Conservation (phyloP, 306 rosid genomes). For the Pueraria montana region DNA sequence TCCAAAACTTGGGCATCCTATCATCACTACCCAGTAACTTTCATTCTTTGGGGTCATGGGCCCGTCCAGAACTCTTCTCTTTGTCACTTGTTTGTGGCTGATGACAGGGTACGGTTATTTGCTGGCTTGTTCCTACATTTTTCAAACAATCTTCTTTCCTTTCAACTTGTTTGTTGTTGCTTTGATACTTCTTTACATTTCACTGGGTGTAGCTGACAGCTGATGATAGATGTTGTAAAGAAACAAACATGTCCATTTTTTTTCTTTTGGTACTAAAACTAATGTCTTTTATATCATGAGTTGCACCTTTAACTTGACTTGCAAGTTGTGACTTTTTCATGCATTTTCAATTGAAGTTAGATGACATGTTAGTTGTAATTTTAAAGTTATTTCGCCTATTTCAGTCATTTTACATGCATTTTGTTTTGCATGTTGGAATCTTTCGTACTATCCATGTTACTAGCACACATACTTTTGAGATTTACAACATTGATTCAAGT, state of each 20-base stretch:
- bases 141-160: background rate
- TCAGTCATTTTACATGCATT: background rate
- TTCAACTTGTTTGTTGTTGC: background rate
- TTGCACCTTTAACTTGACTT: background rate
- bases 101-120: no score
- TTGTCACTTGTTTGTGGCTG: no score
- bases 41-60: background rate
- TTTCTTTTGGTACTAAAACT: background rate
- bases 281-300: background rate
- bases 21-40: background rate
- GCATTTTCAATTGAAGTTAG: background rate
- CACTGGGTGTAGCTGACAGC: background rate
- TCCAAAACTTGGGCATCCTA: background rate
- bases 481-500: constrained; percentile 26
- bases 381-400: background rate
- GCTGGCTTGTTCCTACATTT: background rate
- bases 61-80: background rate
- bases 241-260: background rate
- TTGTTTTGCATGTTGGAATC: background rate
- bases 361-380: background rate
- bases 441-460: background rate
- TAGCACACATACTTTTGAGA: background rate
- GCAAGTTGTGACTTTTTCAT: background rate
- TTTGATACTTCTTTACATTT: constrained; percentile 6
- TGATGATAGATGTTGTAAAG: constrained; percentile 1